Evolutionary conservation across 805 yeast genomes (phyloP), one percentile per base, ranked within the genome.

Genomic region (Starmerella sp.): DNA sequence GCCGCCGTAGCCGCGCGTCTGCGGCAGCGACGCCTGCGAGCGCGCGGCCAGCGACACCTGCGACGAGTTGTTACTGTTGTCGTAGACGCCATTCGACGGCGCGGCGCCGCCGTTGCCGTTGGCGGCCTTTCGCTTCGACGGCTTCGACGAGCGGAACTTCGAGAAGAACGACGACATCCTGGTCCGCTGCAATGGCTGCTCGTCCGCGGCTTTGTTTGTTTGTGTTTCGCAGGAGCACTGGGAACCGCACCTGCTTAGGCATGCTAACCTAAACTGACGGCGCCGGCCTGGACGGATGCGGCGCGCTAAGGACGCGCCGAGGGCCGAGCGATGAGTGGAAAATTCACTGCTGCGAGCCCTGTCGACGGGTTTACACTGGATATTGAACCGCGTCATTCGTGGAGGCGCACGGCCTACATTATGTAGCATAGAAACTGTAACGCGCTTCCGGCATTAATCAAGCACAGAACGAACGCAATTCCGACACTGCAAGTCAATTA

Each of bases 101-200:
- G 34, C 51, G 11, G 28, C 39, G 14, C 32, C 38, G 5, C 39
- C 35, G n/a, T 15, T 45, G 14, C 30, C 44, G 17, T 45, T 36
- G 31, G 34, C 57, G 7, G 45, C 49, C 50, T 59, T 59, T 36
- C 58, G 57, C 44, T 59, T 59, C 22, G 55, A 48, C 15, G 55
- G 60, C 42, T 56, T 56, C 13, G 59, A 52, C 11, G 58, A 30
- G 38, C 58, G 45, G 48, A 59, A 55, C 36, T 57, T 59, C 14
- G 54, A 52, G 54, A 59, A 59, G 34, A 59, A 59, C 36, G 60
- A 57, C 42, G 62, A 59, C 62, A 59, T 46, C 11, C 15, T 34
- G 5, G 14, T 8, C 36, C 34, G 17, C 13, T n/a, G 5, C 48
- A 31, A 44, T 30, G 37, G 11, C 37, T 6, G 11, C 22, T 39